Conservation (phyloP, 1,284 basidiomycete genomes). For the Cryptococcus sp. region DNA sequence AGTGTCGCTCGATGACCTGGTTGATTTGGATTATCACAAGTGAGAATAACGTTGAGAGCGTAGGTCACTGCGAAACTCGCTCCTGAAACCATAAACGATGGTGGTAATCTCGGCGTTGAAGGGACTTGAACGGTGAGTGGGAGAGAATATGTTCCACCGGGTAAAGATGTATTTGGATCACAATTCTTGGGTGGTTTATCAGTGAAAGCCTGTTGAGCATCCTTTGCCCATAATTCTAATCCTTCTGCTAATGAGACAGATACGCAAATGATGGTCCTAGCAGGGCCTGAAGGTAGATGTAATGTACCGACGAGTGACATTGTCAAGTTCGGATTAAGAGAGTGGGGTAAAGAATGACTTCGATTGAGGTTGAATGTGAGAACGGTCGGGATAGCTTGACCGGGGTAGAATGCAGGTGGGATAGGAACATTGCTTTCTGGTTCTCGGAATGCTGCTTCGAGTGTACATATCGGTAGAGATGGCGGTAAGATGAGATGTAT, state of each 20-base stretch:
- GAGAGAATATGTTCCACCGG: conserved; percentile 37
- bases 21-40: conserved; percentile 24
- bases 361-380: conserved; percentile 32
- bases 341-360: conserved; percentile 28
- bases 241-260: conserved; percentile 37
- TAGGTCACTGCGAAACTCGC: conserved; percentile 35
- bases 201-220: conserved; percentile 26
- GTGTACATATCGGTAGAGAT: conserved; percentile 18
- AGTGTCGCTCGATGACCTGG: conserved; percentile 17
- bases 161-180: conserved; percentile 25
- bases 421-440: conserved; percentile 20
- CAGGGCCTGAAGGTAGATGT: conserved; percentile 15
- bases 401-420: conserved; percentile 34
- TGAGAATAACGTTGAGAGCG: conserved; percentile 28
- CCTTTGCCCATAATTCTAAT: conserved; percentile 35
- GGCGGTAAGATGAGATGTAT: conserved; percentile 22
- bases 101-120: conserved; percentile 31
- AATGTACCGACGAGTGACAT: conserved; percentile 38
- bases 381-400: conserved; percentile 38
- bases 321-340: conserved; percentile 28
- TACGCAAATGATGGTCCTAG: conserved; percentile 36
- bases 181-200: conserved; percentile 12
- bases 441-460: conserved; percentile 19
- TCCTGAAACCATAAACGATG: conserved; percentile 22
- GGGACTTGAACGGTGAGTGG: conserved; percentile 41